Evolutionary conservation across 345 rosid species (phyloP).

Genomic region (Stellera chamaejasme): DNA sequence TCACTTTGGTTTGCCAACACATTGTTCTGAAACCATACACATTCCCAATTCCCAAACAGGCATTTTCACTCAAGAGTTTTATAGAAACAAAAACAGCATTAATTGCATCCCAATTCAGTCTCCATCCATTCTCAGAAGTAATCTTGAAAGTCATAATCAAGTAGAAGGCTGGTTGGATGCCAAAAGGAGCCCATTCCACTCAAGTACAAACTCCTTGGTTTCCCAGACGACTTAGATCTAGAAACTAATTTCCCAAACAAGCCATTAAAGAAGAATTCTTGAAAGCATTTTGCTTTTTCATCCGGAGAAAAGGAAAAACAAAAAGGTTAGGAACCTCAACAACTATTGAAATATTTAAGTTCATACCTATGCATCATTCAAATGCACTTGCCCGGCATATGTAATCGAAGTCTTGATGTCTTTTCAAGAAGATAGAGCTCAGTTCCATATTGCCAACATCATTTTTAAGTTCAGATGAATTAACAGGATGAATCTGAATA

Average conservation of each 20-base stretch:
- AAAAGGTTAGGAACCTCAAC: conserved; percentile 1
- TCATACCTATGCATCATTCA: conserved; percentile 72
- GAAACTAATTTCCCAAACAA: conserved; percentile 64
- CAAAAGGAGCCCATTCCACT: conserved; percentile 48
- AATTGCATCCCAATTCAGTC: conserved; percentile 60
- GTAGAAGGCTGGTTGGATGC: conserved; percentile 58
- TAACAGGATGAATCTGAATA: conserved; percentile 60
- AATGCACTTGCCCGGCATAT: conserved; percentile 48
- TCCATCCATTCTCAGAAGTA: conserved; percentile 21
- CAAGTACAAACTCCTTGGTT: conserved; percentile 50
- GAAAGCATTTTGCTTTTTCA: conserved; percentile 68
- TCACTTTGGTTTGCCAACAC: too few relatives aligned
- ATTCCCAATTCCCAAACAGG: conserved; percentile 14
- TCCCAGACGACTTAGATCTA: conserved; percentile 36
- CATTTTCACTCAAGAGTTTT: conserved; percentile 42
- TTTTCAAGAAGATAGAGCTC: conserved; percentile 55
- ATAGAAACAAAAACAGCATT: conserved; percentile 38
- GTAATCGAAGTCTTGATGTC: conserved; percentile 49
- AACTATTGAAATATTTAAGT: conserved; percentile 1
- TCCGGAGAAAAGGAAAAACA: conserved; percentile 32
- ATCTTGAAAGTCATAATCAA: conserved; percentile 65
- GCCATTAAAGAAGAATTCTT: conserved; percentile 78
- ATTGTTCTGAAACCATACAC: conserved; percentile 17
- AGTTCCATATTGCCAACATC: conserved; percentile 66
- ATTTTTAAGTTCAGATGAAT: conserved; percentile 65